Conservation (phyloP, 1,284 basidiomycete species). For the Marasmius sp. region DNA sequence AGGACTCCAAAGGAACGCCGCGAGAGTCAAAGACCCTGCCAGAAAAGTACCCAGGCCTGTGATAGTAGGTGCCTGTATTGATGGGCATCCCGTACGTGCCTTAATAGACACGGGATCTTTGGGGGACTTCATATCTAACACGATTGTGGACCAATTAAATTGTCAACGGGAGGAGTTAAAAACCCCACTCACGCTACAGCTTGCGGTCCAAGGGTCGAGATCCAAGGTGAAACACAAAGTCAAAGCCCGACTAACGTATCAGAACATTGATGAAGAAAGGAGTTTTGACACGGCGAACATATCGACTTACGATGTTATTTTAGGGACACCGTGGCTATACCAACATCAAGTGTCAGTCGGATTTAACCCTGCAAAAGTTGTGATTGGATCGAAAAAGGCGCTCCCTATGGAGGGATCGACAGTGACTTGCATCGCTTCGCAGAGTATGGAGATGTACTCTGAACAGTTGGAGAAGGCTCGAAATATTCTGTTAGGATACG, state of each 20-base stretch:
- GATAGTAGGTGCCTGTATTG: not conserved
- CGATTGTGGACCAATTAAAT: not conserved
- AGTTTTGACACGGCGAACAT: slow-evolving; percentile 16
- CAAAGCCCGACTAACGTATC: slow-evolving; percentile 18
- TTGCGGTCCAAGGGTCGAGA: slow-evolving; percentile 5
- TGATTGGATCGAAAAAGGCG: slow-evolving; percentile 14
- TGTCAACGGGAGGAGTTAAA: not conserved
- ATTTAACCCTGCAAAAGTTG: slow-evolving; percentile 7
- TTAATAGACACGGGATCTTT: not conserved
- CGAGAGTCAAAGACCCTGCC: not conserved
- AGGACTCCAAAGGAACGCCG: not conserved
- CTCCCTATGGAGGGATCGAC: slow-evolving; percentile 15
- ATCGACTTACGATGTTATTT: slow-evolving; percentile 26
- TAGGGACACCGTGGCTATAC: slow-evolving; percentile 29
- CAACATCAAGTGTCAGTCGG: slow-evolving; percentile 23
- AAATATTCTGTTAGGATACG: not conserved
- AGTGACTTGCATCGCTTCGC: not conserved
- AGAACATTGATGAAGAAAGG: slow-evolving; percentile 18
- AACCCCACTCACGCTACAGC: not conserved
- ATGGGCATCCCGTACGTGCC: not conserved
- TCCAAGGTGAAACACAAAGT: slow-evolving; percentile 3
- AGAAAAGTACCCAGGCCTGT: not conserved
- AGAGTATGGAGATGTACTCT: no score
- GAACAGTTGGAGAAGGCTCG: no score
- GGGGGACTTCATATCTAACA: not conserved